These are phyloP conservation scores for Fusarium phyllophilum DNA, from an alignment of 2,329 filamentous ascomycete species.

Conservation along the genomic window DNA sequence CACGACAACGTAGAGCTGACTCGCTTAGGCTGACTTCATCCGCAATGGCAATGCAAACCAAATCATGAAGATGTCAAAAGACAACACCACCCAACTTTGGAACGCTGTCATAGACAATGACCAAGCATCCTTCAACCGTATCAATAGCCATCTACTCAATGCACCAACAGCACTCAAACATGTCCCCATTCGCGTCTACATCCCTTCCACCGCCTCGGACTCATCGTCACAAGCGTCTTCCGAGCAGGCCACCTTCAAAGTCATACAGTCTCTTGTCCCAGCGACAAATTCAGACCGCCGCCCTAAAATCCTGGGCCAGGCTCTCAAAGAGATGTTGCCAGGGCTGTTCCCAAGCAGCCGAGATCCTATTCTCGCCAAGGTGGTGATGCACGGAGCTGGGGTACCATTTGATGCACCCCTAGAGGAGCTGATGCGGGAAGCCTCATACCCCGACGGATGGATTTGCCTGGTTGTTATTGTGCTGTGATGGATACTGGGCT, in stretches of 20 bases:
- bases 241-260: conserved; percentile 67
- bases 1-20: conserved; percentile 5
- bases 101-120: conserved; percentile 82
- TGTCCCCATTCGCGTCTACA: conserved; percentile 88
- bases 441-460: conserved; percentile 93
- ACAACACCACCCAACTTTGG: conserved; percentile 86
- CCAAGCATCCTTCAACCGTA: conserved; percentile 74
- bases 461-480: conserved; percentile 83
- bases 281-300: conserved; percentile 50
- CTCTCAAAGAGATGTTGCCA: conserved; percentile 79
- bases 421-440: conserved; percentile 83
- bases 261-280: conserved; percentile 80
- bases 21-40: conserved; percentile 77
- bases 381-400: conserved; percentile 84
- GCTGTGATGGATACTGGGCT: conserved; percentile 54
- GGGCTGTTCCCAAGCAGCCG: conserved; percentile 86
- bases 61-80: conserved; percentile 88
- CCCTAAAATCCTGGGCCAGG: conserved; percentile 74
- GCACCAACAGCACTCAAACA: conserved; percentile 79
- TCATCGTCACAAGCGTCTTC: conserved; percentile 47
- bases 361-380: conserved; percentile 84
- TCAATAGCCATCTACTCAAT: conserved; percentile 82
- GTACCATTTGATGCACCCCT: conserved; percentile 84
- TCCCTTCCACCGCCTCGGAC: conserved; percentile 64
- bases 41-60: conserved; percentile 88